Base-by-base conservation (phyloP, 1,284 basidiomycete genomes). In the Fomitopsis betulina region DNA sequence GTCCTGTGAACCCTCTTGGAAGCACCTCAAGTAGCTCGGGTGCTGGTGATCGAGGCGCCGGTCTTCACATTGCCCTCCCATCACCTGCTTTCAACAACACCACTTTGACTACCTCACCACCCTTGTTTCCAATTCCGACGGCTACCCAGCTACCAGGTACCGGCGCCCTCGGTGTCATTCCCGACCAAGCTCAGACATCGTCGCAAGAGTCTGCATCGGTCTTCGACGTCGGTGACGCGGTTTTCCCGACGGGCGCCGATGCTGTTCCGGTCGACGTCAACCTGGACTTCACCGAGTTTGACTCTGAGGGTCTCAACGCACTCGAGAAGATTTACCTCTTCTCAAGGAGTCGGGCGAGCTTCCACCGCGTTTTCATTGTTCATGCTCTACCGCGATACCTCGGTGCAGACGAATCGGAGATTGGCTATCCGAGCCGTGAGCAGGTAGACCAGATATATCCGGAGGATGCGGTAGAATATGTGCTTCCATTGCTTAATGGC, bases 291-390 rank as follows among this genome's bases (percentile, higher is more conserved):
- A 63, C 70, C n/a, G 69, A 71, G 58, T 73, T 89, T 65, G 86
- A 89, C 58, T 84, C 88, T 60, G 91, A 95, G 67, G 83, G 86
- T 57, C 82, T 96, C 56, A 92, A 77, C 69, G 83, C 90, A 19
- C 84, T 97, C 33, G 96, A 99, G 76, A 90, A 92, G 68, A 97
- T 98, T 65, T 98, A 97, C 75, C 81, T 98, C 30, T 94, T 94
- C 67, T 91, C 92, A 60, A 85, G 91, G 66, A 96, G 93, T 72
- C 88, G 89, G 63, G 87, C 90, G 57, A 77, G 86, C 15, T 93
- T 93, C 69, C 95, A 97, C 68, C 82, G 85, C 39, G 84, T 94
- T 35, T 94, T 91, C 72, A 96, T 98, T 64, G 85, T 89, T 1
- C 87, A 89, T 63, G 84, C 89, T 15, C 80, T 96, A 30, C 89